Base-by-base conservation (phyloP, 768 basidiomycete genomes). In the Agrocybe pediades region DNA sequence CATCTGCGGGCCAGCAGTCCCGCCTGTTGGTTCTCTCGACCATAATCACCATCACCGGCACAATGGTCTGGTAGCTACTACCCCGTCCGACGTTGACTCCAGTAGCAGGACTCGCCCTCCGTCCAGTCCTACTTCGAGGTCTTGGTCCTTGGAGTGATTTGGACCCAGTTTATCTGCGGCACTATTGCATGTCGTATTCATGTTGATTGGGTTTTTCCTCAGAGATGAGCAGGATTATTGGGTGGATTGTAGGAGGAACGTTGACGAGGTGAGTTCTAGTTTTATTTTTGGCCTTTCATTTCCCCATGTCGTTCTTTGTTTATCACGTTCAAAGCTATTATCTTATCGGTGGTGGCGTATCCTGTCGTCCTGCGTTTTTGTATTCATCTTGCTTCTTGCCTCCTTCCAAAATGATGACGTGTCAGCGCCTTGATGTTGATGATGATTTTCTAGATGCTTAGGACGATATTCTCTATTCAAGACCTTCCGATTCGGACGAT, bases 181-280 rank as follows among this genome's bases (percentile, higher is more conserved):
- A 89, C 62, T 92, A 87, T 54, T 82, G 81, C 19, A 79, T 76
- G 0, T 87, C 94, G 9, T 99, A 98, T 68, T 98, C 91, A 88
- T 88, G 0, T 71, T 98, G 29, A 83, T 85, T 36, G 90, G 88
- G 25, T 74, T 99, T 49, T 97, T 98, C 68, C 97, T 96, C 20
- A 97, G 82, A 62, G 85, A 91, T 64, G 88, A 92, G 71, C 74
- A 66, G 16, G 96, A 98, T 49, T 98, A 93, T n/a, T 98, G 93
- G 90, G 68, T 90, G 68, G 77, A 13, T 71, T 82, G 98, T 51
- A 78, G 84, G 57, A 74, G 69, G 53, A 76, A 92, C 46, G 85
- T 92, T 29, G 77, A 73, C 1, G 86, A 90, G 71, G 94, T 96
- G 47, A 47, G 87, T 70, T 25, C 51, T 53, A 56, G 6, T 51